Conservation (phyloP, 2,329 filamentous ascomycete species). For the Dothidotthia symphoricarpi region DNA sequence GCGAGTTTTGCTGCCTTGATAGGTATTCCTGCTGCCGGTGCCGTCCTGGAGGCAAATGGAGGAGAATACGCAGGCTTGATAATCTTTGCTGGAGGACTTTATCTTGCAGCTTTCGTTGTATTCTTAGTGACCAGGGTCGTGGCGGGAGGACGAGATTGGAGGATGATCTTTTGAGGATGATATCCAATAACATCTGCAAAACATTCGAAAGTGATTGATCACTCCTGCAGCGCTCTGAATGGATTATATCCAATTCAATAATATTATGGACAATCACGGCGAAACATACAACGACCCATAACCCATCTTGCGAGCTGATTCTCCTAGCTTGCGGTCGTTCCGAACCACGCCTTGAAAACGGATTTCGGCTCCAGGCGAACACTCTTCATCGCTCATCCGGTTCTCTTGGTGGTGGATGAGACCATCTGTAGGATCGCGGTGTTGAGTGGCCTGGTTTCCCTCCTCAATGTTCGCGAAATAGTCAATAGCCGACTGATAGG, state of each 20-base stretch:
- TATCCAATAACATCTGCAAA: background rate
- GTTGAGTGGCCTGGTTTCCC: conserved; percentile 35
- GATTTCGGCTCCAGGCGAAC: background rate
- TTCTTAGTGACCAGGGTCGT: conserved; percentile 15
- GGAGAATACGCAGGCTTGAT: conserved; percentile 20
- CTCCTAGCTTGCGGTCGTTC: background rate
- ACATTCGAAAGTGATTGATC: background rate
- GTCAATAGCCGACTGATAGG: conserved; percentile 39
- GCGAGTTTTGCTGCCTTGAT: conserved; percentile 63
- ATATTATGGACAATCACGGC: background rate
- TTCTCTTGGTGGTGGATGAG: background rate
- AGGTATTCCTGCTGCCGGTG: conserved; percentile 64
- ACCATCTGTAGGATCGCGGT: conserved; percentile 28
- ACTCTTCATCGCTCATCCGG: background rate
- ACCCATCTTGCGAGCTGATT: background rate
- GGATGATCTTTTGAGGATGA: conserved; percentile 2
- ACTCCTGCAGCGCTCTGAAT: background rate
- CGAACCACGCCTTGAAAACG: background rate
- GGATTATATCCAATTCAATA: background rate
- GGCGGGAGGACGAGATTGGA: conserved; percentile 15
- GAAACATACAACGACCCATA: background rate
- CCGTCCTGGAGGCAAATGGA: conserved; percentile 17
- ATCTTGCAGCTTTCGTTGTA: conserved; percentile 15
- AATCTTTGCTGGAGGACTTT: conserved; percentile 18
- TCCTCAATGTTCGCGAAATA: conserved; percentile 30